Evolutionary conservation across 2,329 filamentous ascomycete genomes (phyloP), one percentile per base, ranked within the genome.

Genomic region (Verticillium isaacii): DNA sequence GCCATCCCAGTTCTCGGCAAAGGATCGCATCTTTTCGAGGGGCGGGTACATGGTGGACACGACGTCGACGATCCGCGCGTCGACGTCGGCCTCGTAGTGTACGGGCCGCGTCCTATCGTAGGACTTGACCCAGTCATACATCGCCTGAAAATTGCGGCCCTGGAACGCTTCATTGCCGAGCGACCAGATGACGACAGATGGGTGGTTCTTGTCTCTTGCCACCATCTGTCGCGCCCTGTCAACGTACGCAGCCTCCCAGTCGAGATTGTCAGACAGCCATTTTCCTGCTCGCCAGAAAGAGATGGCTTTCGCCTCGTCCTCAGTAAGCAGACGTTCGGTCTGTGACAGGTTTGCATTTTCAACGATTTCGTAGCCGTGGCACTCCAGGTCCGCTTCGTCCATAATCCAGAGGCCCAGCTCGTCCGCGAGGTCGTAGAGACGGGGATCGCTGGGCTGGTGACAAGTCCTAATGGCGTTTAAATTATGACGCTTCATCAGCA

Each of bases 161-260:
- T 89, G 90, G 67, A 89, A 91, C 0, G 88, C 81, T 69, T 91
- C 89, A 62, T 91, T 92, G 0, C 89, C 89, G 0, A 92, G 76
- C 19, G 85, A 89, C 89, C 89, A 92, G 59, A 91, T 83, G 56
- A 91, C 83, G 3, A 92, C 77, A 6, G 80, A 88, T 0, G 88
- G 77, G 66, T 90, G 86, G 60, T 91, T 82, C 66, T 78, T 80
- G 64, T 80, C 78, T 12, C 89, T 79, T 66, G 83, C 78, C 0
- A 91, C 85, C 65, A 91, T 77, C 63, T 90, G 86, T 32, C 79
- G 74, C 4, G 86, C 86, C 1, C 89, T 82, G 68, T 91, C 89
- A 2, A 91, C 74, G 66, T 92, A 91, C 0, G 88, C 85, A 1
- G 84, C 80, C 61, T 75, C 75, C 87, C 86, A 90, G 0, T 80